A percentile compares a stretch with the other conserved stretches of the same genome.
These are phyloP conservation scores for Euphorbia corollata DNA, from an alignment of 441 rosid genomes.

Conservation along the genomic window DNA sequence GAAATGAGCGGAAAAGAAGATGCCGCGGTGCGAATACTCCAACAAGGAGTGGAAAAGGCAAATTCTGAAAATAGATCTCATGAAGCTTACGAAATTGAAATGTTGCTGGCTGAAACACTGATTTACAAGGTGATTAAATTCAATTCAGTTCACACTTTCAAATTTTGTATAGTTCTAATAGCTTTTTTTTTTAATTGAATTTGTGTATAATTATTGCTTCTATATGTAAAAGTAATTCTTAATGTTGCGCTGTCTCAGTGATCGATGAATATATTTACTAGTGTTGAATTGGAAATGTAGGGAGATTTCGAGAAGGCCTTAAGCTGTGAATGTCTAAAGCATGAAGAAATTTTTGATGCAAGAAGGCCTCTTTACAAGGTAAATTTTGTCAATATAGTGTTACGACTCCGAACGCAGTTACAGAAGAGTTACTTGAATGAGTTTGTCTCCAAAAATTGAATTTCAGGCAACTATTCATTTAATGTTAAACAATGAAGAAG, in stretches of 20 bases:
- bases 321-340: conserved; percentile 35
- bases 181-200: too few relatives aligned
- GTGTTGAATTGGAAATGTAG: conserved; percentile 18
- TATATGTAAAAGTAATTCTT: too few relatives aligned
- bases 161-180: too few relatives aligned
- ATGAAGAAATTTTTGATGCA: conserved; percentile 40
- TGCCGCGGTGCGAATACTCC: conserved; percentile 32
- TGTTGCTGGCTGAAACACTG: conserved; percentile 57
- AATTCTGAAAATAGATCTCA: conserved; percentile 23
- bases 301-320: conserved; percentile 42
- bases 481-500: conserved; percentile 15
- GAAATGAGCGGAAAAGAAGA: conserved; percentile 63
- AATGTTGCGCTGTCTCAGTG: too few relatives aligned
- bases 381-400: background rate
- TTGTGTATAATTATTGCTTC: too few relatives aligned
- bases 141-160: too few relatives aligned
- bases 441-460: too few relatives aligned
- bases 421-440: too few relatives aligned
- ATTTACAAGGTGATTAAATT: conserved; percentile 47
- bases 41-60: conserved; percentile 29
- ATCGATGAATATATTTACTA: too few relatives aligned
- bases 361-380: conserved; percentile 54
- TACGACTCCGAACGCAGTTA: too few relatives aligned
- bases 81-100: conserved; percentile 58
- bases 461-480: conserved; percentile 36